These are phyloP conservation scores for Penicillium robsamsonii DNA, from an alignment of 495 filamentous ascomycete species.

Conservation along the genomic window DNA sequence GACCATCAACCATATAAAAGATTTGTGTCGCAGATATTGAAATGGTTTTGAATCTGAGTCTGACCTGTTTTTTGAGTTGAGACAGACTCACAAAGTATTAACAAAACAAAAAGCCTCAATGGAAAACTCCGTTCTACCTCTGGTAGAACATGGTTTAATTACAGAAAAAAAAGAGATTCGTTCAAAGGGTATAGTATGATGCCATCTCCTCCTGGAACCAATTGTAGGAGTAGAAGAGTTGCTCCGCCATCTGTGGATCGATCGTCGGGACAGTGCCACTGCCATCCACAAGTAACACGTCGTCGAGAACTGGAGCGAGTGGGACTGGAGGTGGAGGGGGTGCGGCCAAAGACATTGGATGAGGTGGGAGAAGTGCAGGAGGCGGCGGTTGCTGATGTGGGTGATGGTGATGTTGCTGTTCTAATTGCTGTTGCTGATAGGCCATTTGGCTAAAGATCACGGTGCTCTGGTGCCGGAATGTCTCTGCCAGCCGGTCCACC, in stretches of 20 bases:
- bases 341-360: constrained; percentile 23
- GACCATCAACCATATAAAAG: neutral
- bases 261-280: constrained; percentile 37
- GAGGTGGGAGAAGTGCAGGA: constrained; percentile 25
- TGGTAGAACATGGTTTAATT: neutral
- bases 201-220: constrained; percentile 50
- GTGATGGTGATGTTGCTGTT: constrained; percentile 27
- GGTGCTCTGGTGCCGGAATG: constrained; percentile 46
- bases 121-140: constrained; percentile 7
- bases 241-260: constrained; percentile 43
- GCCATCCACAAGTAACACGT: constrained; percentile 40
- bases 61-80: neutral
- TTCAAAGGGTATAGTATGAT: constrained; percentile 44
- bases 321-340: constrained; percentile 39
- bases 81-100: neutral
- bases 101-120: neutral
- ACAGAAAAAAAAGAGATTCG: constrained; percentile 10
- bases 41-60: neutral
- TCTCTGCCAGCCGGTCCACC: constrained; percentile 46
- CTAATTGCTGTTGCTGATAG: constrained; percentile 36
- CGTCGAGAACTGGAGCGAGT: constrained; percentile 44
- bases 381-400: constrained; percentile 20
- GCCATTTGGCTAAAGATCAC: constrained; percentile 47
- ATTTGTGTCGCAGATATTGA: neutral
- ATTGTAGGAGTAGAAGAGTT: constrained; percentile 44